Conservation (phyloP, 306 rosid genomes). For the Carpinus fangiana region DNA sequence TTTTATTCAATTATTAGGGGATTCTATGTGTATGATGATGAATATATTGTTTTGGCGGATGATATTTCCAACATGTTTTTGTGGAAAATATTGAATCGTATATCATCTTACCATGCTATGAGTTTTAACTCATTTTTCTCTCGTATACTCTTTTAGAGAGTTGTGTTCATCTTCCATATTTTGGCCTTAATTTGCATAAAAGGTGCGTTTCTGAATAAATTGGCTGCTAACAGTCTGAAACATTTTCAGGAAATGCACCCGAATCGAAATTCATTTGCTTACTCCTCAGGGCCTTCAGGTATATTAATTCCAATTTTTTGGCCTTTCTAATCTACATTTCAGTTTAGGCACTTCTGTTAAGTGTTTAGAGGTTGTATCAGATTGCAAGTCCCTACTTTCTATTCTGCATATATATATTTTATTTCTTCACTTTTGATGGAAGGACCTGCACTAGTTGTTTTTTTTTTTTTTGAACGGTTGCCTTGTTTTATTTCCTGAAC, state of each 20-base stretch:
- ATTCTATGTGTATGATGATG: too few relatives aligned
- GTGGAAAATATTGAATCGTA: too few relatives aligned
- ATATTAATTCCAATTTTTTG: not conserved
- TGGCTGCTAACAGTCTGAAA: not conserved
- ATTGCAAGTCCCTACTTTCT: not conserved
- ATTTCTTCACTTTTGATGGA: not conserved
- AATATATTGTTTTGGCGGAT: too few relatives aligned
- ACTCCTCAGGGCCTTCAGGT: slow-evolving; percentile 96
- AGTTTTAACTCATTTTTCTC: too few relatives aligned
- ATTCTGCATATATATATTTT: not conserved
- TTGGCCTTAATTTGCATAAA: not conserved
- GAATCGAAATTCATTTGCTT: slow-evolving; percentile 87
- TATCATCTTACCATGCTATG: too few relatives aligned
- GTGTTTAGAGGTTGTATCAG: not conserved
- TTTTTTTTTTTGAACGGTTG: too few relatives aligned
- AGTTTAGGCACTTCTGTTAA: not conserved
- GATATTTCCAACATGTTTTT: too few relatives aligned
- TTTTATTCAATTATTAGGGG: too few relatives aligned
- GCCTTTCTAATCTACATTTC: not conserved
- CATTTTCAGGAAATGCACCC: slow-evolving; percentile 86
- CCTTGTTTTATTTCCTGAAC: too few relatives aligned
- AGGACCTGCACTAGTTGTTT: not conserved
- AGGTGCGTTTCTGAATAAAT: not conserved
- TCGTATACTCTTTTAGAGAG: too few relatives aligned
- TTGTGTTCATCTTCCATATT: not conserved